Evolutionary conservation across 768 basidiomycete species (phyloP), one percentile per base, ranked within the genome.

Genomic region (Calocera cornea): DNA sequence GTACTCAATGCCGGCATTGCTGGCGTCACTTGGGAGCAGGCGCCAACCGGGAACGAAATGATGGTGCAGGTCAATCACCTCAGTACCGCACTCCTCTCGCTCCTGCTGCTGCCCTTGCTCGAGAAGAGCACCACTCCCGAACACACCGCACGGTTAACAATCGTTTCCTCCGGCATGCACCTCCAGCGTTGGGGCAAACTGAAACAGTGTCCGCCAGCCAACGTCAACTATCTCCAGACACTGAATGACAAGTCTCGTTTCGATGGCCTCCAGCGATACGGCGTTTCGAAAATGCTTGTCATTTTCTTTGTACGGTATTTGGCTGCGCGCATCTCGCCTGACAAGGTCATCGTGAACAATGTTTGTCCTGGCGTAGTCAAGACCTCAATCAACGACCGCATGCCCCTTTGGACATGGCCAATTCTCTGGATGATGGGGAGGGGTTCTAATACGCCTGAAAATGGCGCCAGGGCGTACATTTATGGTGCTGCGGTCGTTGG

Each of bases 31-130:
- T 60, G 31, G 7, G 54, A 60, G 54, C 27, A 11, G 8, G 54
- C 54, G 31, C 54, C 54, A 27, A 60, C 54, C 7, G 54, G 54
- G 54, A 60, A 60, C 54, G 54, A 60, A 22, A 60, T 60, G 54
- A 33, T 27, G 14, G 22, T 60, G 5, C 54, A 60, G 54, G 54
- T 60, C 27, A 60, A 60, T 33, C 31, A 60, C 54, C 54, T 60
- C 27, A 60, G 54, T 27, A 60, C 54, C 2, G 24, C 54, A 5
- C 31, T 60, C 16, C 54, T 60, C 19, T 12, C 54, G 24, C 54
- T 60, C 11, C 54, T 60, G 11, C 27, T 60, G 14, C 31, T 60
- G 11, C 54, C 54, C 16, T 27, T 60, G 24, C 31, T 60, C 5
- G 31, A 60, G 54, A 60, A 60, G 54, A 60, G 54, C 27, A 29